Base-by-base conservation (phyloP, 1,284 basidiomycete species). In the Sparassis latifolia region DNA sequence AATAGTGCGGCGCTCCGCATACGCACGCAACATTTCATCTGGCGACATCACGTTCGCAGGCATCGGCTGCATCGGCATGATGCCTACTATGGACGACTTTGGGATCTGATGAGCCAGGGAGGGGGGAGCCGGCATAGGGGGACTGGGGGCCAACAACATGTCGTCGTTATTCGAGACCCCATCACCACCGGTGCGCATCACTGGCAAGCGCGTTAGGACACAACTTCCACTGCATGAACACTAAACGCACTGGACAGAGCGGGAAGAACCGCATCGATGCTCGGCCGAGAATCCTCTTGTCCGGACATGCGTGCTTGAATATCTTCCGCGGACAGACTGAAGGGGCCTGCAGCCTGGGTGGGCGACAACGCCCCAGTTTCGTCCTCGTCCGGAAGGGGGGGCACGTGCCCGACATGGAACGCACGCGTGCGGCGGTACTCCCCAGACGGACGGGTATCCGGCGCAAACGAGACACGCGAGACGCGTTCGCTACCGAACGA, bases 21-120 rank as follows among this genome's bases (percentile, higher is more conserved):
- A 89, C 0, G 81, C 82, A n/a, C 78, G 77, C 38, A 89, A 70
- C 82, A 88, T 84, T 12, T 78, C 85, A 56, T 89, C 86, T 3
- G 86, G 86, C 0, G 78, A 78, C 76, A 82, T 80, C 39, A 74
- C 66, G 42, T 58, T 72, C 0, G 72, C 72, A 20, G 75, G 73
- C 60, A 72, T 65, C 3, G 71, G 66, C 50, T 72, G 66, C 66
- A 75, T 70, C 3, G 73, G 68, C 71, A 79, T 77, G 43, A 68
- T 67, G 10, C 65, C 61, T 58, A 70, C 66, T 56, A 73, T 52
- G 49, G 69, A 62, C 29, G 69, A 71, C 56, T 69, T 55, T 57
- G 69, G 62, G 49, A 66, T 52, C 51, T 66, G 53, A 47, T 67
- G 61, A 9, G 59, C 60, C 32, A 72, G 67, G 33, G 58, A 61